A percentile compares a stretch with the other conserved stretches of the same genome.
phyloP scores from a whole-genome alignment of 192 early-diverging fungal genomes.

The Radiomyces spectabilis region DNA sequence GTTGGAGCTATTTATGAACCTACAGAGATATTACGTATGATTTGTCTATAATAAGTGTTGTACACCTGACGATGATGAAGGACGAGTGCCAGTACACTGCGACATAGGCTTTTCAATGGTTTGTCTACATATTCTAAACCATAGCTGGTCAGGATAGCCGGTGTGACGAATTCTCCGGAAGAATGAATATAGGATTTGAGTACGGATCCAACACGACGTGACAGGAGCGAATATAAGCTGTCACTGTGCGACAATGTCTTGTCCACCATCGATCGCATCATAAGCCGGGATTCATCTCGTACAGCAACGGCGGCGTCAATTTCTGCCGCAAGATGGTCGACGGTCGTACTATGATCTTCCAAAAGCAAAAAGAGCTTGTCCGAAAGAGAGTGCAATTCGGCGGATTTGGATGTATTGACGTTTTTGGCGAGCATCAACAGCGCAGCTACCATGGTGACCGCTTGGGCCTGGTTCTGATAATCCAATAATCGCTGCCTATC shows the following conservation, averaged over 20 bases:
- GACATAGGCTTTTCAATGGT: conserved; percentile 18
- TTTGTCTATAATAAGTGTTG: too few relatives aligned
- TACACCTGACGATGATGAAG: conserved; percentile 32
- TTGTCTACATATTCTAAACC: conserved; percentile 19
- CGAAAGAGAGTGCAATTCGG: not conserved
- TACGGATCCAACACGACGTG: conserved; percentile 31
- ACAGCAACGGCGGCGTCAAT: conserved; percentile 14
- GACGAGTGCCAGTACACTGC: conserved; percentile 15
- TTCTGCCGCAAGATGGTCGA: too few relatives aligned
- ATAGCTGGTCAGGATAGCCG: conserved; percentile 23
- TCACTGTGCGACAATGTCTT: conserved; percentile 37
- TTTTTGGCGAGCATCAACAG: conserved; percentile 71
- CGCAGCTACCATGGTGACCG: conserved; percentile 54
- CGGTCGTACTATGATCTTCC: not conserved
- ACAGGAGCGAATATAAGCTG: conserved; percentile 28
- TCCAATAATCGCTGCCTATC: conserved; percentile 56
- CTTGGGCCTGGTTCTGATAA: conserved; percentile 69
- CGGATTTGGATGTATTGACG: conserved; percentile 10
- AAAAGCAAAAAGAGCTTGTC: not conserved
- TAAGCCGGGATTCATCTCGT: conserved; percentile 5
- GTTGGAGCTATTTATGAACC: too few relatives aligned
- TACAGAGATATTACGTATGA: too few relatives aligned
- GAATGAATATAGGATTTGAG: too few relatives aligned
- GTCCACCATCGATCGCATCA: conserved; percentile 36
- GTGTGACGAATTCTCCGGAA: conserved; percentile 17